Evolutionary conservation across 352 stramenopile genomes (phyloP).

Genomic region (Globisporangium cederbergense): DNA sequence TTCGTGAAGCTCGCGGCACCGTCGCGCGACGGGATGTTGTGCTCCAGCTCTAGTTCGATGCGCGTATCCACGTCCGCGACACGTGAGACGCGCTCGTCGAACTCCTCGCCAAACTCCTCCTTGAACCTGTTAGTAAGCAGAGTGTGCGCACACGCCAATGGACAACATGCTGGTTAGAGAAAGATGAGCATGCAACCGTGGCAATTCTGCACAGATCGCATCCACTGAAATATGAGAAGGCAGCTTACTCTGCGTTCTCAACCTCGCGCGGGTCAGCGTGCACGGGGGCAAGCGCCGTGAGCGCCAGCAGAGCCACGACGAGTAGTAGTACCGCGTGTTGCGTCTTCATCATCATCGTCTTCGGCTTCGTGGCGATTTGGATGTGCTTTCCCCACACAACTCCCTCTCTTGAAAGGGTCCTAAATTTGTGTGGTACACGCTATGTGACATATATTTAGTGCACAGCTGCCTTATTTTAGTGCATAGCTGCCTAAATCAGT

Average conservation of each 20-base stretch:
- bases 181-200: background rate
- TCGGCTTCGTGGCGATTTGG: conserved; percentile 7
- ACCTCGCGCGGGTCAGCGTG: conserved; percentile 53
- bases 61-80: conserved; percentile 37
- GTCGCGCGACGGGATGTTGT: conserved; percentile 40
- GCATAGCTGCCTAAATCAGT: too few species aligned
- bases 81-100: conserved; percentile 37
- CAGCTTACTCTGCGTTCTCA: conserved; percentile 56
- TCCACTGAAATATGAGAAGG: background rate
- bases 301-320: conserved; percentile 30
- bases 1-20: conserved; percentile 29
- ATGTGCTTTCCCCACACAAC: background rate
- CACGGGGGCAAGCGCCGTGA: conserved; percentile 14
- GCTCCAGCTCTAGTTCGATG: conserved; percentile 64
- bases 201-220: background rate
- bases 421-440: background rate
- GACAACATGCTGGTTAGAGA: conserved; percentile 14
- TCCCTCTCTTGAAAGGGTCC: background rate
- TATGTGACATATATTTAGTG: too few species aligned
- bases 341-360: conserved; percentile 18
- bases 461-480: too few species aligned
- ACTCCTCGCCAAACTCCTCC: conserved; percentile 67
- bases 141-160: background rate
- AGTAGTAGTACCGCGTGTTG: conserved; percentile 25
- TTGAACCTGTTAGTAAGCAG: conserved; percentile 38